Evolutionary conservation across 2,329 filamentous ascomycete species (phyloP), one percentile per base, ranked within the genome.

Genomic region (Fusarium sp.): DNA sequence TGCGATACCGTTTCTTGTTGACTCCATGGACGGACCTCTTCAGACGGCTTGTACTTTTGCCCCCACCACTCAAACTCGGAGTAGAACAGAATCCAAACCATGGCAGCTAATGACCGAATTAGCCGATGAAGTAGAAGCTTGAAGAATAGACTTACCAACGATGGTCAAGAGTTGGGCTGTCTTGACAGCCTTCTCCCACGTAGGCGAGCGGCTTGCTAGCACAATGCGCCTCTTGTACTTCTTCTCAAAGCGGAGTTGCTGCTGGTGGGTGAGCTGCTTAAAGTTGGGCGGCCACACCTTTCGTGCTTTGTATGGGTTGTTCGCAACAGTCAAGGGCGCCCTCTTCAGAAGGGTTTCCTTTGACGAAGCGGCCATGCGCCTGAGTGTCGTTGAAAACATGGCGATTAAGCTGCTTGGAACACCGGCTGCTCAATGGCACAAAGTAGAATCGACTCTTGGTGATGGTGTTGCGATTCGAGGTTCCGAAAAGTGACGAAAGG

Each of bases 251-350:
- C 91, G 88, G 80, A 95, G 93, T 82, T 95, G 92, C 79, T 95
- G 91, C 81, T 93, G 93, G 56, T 87, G 84, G 40, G 90, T 90
- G 68, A 96, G 88, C 79, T 90, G 89, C 71, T 87, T 84, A 82
- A 96, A 93, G 82, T 95, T 91, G 14, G 94, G 94, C 66, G 94
- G 94, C 94, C 94, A 96, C 74, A 90, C 85, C 80, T 92, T 93
- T 83, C 93, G 92, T 58, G 91, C 89, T 78, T 86, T 89, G 84
- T 90, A 92, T 6, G 88, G 88, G 79, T 90, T 91, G 69, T 82
- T 87, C 73, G 87, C 85, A 70, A 86, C 82, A 65, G 71, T 80
- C 45, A 82, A 66, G 27, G 81, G 78, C 54, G 76, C 62, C 52
- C 73, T 72, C 42, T 78, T 81, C 25, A 80, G 45, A 31, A 79